A percentile compares a stretch with the other conserved stretches of the same genome.
phyloP scores from a whole-genome alignment of 768 basidiomycete genomes.

The Panaeolus cyanescens region DNA sequence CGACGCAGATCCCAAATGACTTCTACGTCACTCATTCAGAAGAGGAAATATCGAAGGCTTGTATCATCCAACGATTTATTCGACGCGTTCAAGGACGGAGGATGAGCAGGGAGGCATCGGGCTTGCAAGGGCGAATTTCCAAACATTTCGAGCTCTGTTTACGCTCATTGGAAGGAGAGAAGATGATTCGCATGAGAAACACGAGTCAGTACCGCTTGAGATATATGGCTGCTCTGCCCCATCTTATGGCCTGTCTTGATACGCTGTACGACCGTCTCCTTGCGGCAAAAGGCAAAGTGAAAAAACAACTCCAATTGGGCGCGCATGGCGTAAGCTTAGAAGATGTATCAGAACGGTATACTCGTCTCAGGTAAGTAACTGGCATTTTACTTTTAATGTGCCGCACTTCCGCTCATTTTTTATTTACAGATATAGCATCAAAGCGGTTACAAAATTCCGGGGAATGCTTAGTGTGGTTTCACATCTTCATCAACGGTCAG shows the following conservation, averaged over 20 bases:
- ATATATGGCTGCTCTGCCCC: not conserved
- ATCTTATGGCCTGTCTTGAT: not conserved
- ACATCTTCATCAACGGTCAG: not conserved
- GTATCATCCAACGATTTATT: conserved; percentile 6
- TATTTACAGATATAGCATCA: not conserved
- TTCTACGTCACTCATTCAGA: conserved; percentile 13
- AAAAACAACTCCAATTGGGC: not conserved
- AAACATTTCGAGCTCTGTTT: not conserved
- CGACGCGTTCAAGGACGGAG: not conserved
- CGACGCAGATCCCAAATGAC: conserved; percentile 13
- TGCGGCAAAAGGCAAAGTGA: not conserved
- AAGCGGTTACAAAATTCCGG: not conserved
- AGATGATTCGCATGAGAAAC: not conserved
- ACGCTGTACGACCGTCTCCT: not conserved
- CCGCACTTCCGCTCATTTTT: not conserved
- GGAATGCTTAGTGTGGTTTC: not conserved
- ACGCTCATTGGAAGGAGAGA: not conserved
- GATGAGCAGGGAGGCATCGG: not conserved
- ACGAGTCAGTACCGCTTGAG: not conserved
- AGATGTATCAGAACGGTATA: not conserved
- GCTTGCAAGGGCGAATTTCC: not conserved
- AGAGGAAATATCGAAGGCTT: conserved; percentile 4
- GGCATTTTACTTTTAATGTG: not conserved
- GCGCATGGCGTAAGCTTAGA: not conserved
- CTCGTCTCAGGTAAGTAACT: not conserved